Conservation (phyloP, 2,329 filamentous ascomycete genomes). For the Paecilomyces dactylethromorphus region DNA sequence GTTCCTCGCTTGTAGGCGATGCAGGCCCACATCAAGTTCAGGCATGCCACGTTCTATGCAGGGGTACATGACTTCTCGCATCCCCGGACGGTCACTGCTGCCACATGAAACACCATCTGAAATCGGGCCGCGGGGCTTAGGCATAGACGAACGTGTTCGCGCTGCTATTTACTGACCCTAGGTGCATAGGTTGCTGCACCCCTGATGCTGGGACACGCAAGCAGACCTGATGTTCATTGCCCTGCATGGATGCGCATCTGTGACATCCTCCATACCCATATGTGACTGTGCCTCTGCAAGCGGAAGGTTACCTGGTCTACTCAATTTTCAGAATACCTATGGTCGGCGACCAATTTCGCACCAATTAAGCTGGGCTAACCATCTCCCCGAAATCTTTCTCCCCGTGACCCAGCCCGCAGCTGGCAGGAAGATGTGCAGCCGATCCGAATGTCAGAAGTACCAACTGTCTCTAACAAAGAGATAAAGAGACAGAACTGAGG, state of each 20-base stretch:
- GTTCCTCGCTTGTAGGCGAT: background rate
- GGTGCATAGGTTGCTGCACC: background rate
- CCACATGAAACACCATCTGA: background rate
- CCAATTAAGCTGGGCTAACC: background rate
- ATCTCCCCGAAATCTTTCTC: background rate
- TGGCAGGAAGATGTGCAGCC: background rate
- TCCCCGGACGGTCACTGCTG: background rate
- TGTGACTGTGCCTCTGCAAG: background rate
- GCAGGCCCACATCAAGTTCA: background rate
- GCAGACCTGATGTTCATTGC: background rate
- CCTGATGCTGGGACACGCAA: background rate
- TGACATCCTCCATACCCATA: background rate
- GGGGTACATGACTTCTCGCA: background rate
- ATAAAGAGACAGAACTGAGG: background rate
- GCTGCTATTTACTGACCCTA: background rate
- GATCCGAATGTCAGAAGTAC: background rate
- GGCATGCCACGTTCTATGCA: background rate
- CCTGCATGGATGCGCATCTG: background rate
- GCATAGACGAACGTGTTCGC: background rate
- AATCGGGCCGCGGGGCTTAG: background rate
- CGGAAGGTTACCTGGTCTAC: background rate
- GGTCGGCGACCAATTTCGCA: background rate
- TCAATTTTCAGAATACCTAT: background rate
- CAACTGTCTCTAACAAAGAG: background rate
- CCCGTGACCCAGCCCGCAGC: background rate